phyloP scores from a whole-genome alignment of 371 early-diverging fungal species.

The Mucor ambiguus region DNA sequence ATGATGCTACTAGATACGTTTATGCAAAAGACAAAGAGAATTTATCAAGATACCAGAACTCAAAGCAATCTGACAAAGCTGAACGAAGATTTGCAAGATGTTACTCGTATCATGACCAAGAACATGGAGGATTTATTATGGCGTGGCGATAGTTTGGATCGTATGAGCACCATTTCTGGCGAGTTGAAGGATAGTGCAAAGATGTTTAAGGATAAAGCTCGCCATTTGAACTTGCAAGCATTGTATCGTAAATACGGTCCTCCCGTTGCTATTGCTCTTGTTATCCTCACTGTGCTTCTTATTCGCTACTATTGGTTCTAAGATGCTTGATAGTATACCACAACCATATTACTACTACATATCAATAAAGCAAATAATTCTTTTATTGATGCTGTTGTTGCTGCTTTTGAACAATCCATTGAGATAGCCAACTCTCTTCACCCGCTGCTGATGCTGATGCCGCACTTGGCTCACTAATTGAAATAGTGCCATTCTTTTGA shows the following conservation, averaged over 20 bases:
- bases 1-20: conserved; percentile 74
- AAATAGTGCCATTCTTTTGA: conserved; percentile 66
- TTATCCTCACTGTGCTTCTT: conserved; percentile 82
- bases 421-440: conserved; percentile 11
- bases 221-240: conserved; percentile 83
- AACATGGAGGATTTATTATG: conserved; percentile 97
- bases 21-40: conserved; percentile 95
- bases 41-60: conserved; percentile 95
- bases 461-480: conserved; percentile 35
- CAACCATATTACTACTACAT: not conserved
- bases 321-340: conserved; percentile 7
- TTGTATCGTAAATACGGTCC: conserved; percentile 96
- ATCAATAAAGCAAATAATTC: not conserved
- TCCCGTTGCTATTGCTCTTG: conserved; percentile 73
- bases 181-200: conserved; percentile 58
- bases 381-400: not conserved
- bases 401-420: not conserved
- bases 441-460: not conserved
- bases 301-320: conserved; percentile 74
- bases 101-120: conserved; percentile 96
- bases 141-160: conserved; percentile 88
- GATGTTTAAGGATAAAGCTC: conserved; percentile 63
- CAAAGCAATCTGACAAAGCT: conserved; percentile 90
- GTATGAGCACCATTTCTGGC: conserved; percentile 62
- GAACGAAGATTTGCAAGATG: conserved; percentile 95